Evolutionary conservation across 2,329 filamentous ascomycete species (phyloP).

Genomic region (Cercospora sp.): DNA sequence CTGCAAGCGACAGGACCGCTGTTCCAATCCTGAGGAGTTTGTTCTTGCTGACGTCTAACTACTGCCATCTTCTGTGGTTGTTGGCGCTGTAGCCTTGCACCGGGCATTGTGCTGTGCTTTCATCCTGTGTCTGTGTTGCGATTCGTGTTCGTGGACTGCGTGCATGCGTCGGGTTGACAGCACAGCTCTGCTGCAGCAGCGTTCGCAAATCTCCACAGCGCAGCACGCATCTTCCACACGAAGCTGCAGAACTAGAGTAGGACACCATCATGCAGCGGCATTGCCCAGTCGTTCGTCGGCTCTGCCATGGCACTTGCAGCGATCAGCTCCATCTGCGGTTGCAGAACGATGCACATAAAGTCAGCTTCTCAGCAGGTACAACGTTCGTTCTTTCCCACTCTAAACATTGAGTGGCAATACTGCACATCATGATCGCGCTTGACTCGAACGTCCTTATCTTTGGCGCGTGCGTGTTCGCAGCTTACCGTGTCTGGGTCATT

Average conservation of each 20-base stretch:
- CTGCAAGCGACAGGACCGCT: background rate
- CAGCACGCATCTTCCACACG: background rate
- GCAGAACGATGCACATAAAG: background rate
- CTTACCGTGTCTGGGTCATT: conserved; percentile 9
- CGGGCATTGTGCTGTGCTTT: background rate
- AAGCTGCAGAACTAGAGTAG: background rate
- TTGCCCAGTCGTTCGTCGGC: background rate
- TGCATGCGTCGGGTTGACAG: background rate
- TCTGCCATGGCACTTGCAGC: background rate
- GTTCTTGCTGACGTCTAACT: background rate
- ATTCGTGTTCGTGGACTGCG: background rate
- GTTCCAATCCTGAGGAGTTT: background rate
- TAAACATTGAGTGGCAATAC: background rate
- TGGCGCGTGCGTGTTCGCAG: background rate
- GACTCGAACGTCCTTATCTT: background rate
- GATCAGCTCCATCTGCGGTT: background rate
- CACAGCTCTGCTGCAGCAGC: background rate
- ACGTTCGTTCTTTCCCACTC: background rate
- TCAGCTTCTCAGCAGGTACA: background rate
- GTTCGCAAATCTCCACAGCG: background rate
- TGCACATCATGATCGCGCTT: background rate
- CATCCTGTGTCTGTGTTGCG: background rate
- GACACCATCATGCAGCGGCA: background rate
- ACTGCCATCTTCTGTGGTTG: background rate
- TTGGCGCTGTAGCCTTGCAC: background rate